phyloP scores from a whole-genome alignment of 495 filamentous ascomycete species.

The Lasiosphaeriaceae sp. region DNA sequence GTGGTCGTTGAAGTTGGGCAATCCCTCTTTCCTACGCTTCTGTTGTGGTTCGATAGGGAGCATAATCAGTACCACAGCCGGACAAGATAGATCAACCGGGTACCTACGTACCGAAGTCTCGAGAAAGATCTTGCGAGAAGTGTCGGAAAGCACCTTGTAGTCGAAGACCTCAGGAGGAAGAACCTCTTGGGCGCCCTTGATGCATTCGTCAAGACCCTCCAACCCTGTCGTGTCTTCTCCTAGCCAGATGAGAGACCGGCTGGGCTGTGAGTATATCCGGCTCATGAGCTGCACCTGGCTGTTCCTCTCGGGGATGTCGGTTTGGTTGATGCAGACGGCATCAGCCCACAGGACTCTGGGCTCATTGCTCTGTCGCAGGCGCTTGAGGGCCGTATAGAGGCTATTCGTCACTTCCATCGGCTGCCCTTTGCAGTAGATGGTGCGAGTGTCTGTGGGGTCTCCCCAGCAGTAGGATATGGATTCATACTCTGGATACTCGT shows the following conservation, averaged over 20 bases:
- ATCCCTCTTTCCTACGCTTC: constrained; percentile 4
- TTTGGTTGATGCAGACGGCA: constrained; percentile 40
- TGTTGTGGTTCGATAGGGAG: too few species aligned
- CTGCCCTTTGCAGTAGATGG: constrained; percentile 22
- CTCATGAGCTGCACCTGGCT: constrained; percentile 34
- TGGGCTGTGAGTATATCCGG: constrained; percentile 31
- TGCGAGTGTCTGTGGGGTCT: constrained; percentile 6
- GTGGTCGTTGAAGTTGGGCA: constrained; percentile 17
- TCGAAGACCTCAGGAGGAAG: constrained; percentile 9
- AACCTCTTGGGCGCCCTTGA: constrained; percentile 3
- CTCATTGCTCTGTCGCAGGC: constrained; percentile 22
- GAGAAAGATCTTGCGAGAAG: neutral
- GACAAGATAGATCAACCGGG: too few species aligned
- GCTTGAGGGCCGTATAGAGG: constrained; percentile 23
- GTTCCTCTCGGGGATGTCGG: constrained; percentile 25
- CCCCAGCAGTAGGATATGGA: constrained; percentile 41
- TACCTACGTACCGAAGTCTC: neutral
- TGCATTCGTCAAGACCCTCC: constrained; percentile 8
- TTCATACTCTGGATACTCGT: constrained; percentile 22
- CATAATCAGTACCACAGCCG: too few species aligned
- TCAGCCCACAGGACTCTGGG: constrained; percentile 32
- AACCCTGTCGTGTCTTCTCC: constrained; percentile 18
- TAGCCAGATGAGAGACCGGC: constrained; percentile 29
- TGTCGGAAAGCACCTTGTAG: neutral
- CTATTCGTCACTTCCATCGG: constrained; percentile 22